These are phyloP conservation scores for Scutellaria barbata DNA, from an alignment of 257 asterid species.

Conservation along the genomic window DNA sequence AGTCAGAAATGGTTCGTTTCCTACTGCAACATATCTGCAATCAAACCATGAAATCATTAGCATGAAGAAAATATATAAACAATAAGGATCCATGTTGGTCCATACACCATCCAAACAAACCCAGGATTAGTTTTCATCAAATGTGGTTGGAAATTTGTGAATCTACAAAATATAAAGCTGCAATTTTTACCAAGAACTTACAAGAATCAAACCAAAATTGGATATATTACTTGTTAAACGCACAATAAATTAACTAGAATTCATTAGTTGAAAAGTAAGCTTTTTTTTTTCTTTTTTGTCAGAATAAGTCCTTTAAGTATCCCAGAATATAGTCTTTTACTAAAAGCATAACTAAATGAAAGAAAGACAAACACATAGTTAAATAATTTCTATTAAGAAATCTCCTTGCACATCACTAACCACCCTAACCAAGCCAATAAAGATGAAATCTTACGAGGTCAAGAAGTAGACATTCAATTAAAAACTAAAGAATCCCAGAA, in stretches of 20 bases:
- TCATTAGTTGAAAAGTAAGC: slow-evolving; percentile 23
- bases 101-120: not conserved
- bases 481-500: not conserved
- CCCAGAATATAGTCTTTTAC: slow-evolving; percentile 3
- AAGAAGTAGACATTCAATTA: slow-evolving; percentile 2
- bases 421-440: not conserved
- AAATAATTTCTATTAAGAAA: slow-evolving; percentile 9
- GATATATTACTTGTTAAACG: not conserved
- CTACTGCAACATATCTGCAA: slow-evolving; percentile 88
- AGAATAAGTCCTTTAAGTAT: slow-evolving; percentile 12
- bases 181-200: not conserved
- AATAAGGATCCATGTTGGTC: not conserved
- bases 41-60: slow-evolving; percentile 33
- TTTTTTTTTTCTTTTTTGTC: not conserved
- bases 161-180: not conserved
- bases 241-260: not conserved
- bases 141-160: not conserved
- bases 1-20: slow-evolving; percentile 89
- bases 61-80: slow-evolving; percentile 20
- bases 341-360: slow-evolving; percentile 28
- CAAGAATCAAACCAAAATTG: slow-evolving; percentile 4
- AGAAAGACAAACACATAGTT: slow-evolving; percentile 10
- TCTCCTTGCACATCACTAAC: not conserved
- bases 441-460: not conserved
- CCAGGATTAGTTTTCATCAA: slow-evolving; percentile 3